Evolutionary conservation across 2,329 filamentous ascomycete species (phyloP), one percentile per base, ranked within the genome.

Genomic region (Tolypocladium ophioglossoides): DNA sequence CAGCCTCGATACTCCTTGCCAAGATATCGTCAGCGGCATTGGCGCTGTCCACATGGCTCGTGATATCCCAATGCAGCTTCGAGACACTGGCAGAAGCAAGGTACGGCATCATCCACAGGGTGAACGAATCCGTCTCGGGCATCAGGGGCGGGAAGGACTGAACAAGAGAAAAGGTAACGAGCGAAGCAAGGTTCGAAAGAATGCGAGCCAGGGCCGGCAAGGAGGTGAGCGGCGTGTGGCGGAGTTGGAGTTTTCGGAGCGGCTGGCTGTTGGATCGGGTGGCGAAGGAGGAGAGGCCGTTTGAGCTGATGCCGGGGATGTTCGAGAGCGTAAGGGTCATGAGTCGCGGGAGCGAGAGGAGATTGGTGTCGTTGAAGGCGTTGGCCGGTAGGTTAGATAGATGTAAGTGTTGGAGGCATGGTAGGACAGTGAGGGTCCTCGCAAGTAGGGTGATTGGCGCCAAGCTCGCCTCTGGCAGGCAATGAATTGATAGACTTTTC

Each of bases 11-110:
- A 61, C 82, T 83, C 55, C 75, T 74, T 1, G 85, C 82, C 9
- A 91, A 74, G 49, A 86, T 80, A 6, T 77, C 74, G 51, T 86
- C 84, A 1, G 85, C 82, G 4, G 69, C 62, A 50, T 73, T 76
- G 49, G 71, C 66, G 24, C 68, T 64, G 20, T 72, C 66, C 14
- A 73, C 71, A 38, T 75, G 72, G 41, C 76, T 71, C 32, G 80
- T 78, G 30, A 89, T 78, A 61, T 86, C 83, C 83, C 83, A 86
- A 67, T 86, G 83, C 4, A 86, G 70, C 51, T 70, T 74, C 27
- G 68, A 68, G 6, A 86, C 65, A 10, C 75, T 79, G 1, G 63
- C 54, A 0, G 79, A 84, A 0, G 80, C 81, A 10, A 86, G 72
- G 60, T 85, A 85, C 0, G 83, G 83, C 68, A 83, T 84, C 58